Evolutionary conservation across 345 rosid genomes (phyloP).

Genomic region (Gynandropsis gynandra): DNA sequence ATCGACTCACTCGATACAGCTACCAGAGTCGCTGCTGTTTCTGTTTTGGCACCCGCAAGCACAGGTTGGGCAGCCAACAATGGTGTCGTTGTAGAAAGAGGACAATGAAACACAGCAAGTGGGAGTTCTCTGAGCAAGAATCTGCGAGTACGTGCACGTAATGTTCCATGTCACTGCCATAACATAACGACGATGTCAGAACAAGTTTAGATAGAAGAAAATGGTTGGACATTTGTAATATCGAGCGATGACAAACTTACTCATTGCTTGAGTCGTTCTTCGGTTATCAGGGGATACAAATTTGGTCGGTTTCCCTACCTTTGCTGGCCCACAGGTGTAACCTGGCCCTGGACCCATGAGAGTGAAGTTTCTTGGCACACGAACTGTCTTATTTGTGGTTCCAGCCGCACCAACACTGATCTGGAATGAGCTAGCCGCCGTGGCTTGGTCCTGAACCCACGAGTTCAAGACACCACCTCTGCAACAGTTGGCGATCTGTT

Average conservation of each 20-base stretch:
- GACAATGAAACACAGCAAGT: slow-evolving; percentile 91
- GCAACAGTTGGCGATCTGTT: slow-evolving; percentile 89
- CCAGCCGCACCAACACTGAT: slow-evolving; percentile 81
- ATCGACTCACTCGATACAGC: slow-evolving; percentile 58
- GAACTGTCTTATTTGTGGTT: slow-evolving; percentile 68
- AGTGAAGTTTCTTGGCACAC: slow-evolving; percentile 74
- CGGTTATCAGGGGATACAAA: slow-evolving; percentile 57
- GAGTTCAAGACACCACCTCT: slow-evolving; percentile 85
- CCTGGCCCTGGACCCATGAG: slow-evolving; percentile 89
- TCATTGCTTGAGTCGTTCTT: slow-evolving; percentile 82
- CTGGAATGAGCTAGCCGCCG: slow-evolving; percentile 75
- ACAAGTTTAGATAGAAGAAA: too few species aligned
- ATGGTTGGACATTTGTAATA: too few species aligned
- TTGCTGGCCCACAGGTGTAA: slow-evolving; percentile 81
- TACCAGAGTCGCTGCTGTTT: slow-evolving; percentile 31
- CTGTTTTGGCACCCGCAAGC: slow-evolving; percentile 74
- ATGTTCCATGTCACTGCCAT: slow-evolving; percentile 96
- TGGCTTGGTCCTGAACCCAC: slow-evolving; percentile 67
- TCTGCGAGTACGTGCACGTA: slow-evolving; percentile 90
- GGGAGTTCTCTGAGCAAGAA: slow-evolving; percentile 74
- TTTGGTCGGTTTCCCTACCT: slow-evolving; percentile 58
- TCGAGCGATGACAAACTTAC: slow-evolving; percentile 48
- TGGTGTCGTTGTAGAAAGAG: slow-evolving; percentile 72
- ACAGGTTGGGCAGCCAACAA: slow-evolving; percentile 76
- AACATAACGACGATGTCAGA: background rate